Percentiles rank a stretch among this genome's conserved stretches.
These are phyloP conservation scores for Paramyrothecium sp. DNA, from an alignment of 2,329 filamentous ascomycete genomes.

Conservation along the genomic window DNA sequence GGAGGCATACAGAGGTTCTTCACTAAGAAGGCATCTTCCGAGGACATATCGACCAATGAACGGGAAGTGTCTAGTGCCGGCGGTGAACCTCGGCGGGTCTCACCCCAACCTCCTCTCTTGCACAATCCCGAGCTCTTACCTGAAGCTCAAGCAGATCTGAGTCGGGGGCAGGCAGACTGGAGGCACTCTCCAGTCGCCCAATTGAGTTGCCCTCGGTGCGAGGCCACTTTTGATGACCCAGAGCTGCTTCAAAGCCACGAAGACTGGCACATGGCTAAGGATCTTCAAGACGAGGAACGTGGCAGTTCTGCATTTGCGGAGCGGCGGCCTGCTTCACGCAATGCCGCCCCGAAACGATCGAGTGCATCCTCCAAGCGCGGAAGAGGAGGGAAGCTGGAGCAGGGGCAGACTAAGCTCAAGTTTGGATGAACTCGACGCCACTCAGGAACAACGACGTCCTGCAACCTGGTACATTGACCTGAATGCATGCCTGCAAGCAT, in stretches of 20 bases:
- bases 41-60: conserved; percentile 20
- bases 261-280: conserved; percentile 94
- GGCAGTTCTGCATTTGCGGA: conserved; percentile 43
- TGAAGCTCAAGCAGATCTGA: conserved; percentile 11
- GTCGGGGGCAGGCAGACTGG: conserved; percentile 10
- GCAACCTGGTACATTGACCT: neutral
- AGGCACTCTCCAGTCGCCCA: conserved; percentile 32
- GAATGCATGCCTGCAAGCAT: neutral
- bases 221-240: conserved; percentile 52
- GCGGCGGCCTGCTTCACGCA: conserved; percentile 28
- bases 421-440: conserved; percentile 47
- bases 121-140: conserved; percentile 3
- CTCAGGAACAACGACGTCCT: neutral
- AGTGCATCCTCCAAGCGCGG: conserved; percentile 39
- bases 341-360: conserved; percentile 23
- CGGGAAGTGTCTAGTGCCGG: conserved; percentile 12
- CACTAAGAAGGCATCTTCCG: conserved; percentile 33
- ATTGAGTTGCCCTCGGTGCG: conserved; percentile 64
- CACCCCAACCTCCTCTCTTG: conserved; percentile 8
- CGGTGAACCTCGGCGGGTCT: conserved; percentile 14
- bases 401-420: conserved; percentile 58
- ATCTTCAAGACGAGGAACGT: conserved; percentile 68
- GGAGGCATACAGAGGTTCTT: conserved; percentile 60
- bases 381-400: conserved; percentile 43
- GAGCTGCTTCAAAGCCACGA: conserved; percentile 72